phyloP scores from a whole-genome alignment of 2,329 filamentous ascomycete species.

The Claviceps lovelessii region DNA sequence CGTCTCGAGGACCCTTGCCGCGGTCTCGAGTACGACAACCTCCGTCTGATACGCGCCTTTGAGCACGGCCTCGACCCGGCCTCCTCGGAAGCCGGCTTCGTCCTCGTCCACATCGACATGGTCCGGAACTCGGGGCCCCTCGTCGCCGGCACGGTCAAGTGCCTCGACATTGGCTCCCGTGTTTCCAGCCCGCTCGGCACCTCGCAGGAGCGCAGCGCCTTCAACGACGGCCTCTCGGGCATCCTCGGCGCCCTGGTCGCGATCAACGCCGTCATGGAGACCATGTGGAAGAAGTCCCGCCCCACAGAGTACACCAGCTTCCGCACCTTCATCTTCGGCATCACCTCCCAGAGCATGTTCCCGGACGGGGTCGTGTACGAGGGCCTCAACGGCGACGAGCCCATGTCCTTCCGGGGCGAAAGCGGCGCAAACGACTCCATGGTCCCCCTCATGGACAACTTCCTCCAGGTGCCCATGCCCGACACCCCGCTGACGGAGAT shows the following conservation, averaged over 20 bases:
- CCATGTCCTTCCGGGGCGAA: conserved; percentile 76
- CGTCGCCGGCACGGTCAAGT: conserved; percentile 55
- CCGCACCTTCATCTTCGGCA: conserved; percentile 94
- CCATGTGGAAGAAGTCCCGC: conserved; percentile 82
- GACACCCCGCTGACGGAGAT: conserved; percentile 78
- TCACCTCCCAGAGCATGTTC: conserved; percentile 88
- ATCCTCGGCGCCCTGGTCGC: conserved; percentile 45
- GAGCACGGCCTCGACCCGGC: conserved; percentile 74
- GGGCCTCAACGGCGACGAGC: conserved; percentile 55
- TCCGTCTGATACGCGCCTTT: conserved; percentile 80
- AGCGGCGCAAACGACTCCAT: conserved; percentile 91
- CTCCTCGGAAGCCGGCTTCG: conserved; percentile 87
- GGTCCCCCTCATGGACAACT: conserved; percentile 77
- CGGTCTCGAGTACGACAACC: conserved; percentile 49
- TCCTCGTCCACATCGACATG: conserved; percentile 94
- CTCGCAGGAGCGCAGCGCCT: conserved; percentile 30
- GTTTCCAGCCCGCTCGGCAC: conserved; percentile 14
- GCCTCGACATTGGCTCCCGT: conserved; percentile 39
- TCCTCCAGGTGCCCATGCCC: conserved; percentile 78
- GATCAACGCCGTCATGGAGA: conserved; percentile 71
- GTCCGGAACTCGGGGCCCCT: conserved; percentile 71
- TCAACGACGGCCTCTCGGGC: conserved; percentile 50
- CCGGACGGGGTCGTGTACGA: conserved; percentile 83
- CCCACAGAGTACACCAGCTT: conserved; percentile 76
- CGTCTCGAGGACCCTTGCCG: conserved; percentile 39